Evolutionary conservation across 371 early-diverging fungal genomes (phyloP).

Genomic region (Batkoa obscura): DNA sequence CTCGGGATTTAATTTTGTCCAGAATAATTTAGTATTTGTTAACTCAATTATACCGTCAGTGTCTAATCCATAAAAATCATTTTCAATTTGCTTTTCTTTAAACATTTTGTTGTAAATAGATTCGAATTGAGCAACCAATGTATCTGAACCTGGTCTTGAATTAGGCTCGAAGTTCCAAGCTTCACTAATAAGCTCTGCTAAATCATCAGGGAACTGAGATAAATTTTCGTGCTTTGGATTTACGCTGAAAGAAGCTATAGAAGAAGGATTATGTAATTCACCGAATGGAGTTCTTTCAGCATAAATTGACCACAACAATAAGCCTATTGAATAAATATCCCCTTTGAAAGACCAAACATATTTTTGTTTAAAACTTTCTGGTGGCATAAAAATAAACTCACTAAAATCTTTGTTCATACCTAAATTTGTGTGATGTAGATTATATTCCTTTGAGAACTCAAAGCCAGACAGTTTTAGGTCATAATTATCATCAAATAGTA

Average conservation of each 20-base stretch:
- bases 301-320: neutral
- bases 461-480: neutral
- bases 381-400: neutral
- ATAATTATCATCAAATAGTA: too few relatives aligned
- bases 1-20: too few relatives aligned
- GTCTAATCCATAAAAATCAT: too few relatives aligned
- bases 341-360: neutral
- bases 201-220: neutral
- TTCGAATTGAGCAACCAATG: neutral
- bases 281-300: neutral
- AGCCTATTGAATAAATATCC: neutral
- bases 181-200: neutral
- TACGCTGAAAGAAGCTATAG: neutral
- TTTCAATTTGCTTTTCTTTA: neutral
- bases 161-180: neutral
- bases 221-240: neutral
- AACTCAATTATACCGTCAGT: too few relatives aligned
- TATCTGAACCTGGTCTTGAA: neutral
- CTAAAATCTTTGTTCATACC: neutral
- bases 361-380: neutral
- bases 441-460: neutral
- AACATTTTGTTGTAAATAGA: neutral
- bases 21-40: too few relatives aligned
- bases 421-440: neutral
- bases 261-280: neutral